Evolutionary conservation across 192 early-diverging fungal species (phyloP).

Genomic region (Gamsiella multidivaricata): DNA sequence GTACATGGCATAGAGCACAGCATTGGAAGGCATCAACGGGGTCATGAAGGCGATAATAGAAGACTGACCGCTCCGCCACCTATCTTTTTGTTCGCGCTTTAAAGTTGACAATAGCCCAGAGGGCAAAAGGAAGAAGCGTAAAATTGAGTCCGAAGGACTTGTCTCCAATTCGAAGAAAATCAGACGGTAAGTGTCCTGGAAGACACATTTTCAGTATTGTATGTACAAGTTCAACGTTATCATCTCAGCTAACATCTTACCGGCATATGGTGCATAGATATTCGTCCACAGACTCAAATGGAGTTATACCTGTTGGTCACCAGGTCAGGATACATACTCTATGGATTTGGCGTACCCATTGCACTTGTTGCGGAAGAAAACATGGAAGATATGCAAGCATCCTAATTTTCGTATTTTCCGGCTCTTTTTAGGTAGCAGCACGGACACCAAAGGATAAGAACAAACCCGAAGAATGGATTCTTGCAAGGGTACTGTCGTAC

Average conservation of each 20-base stretch:
- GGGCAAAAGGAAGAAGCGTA: slow-evolving; percentile 47
- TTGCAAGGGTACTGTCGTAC: slow-evolving; percentile 60
- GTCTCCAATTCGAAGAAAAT: slow-evolving; percentile 52
- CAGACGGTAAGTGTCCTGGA: slow-evolving; percentile 33
- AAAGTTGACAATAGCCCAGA: slow-evolving; percentile 35
- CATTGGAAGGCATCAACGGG: too few relatives aligned
- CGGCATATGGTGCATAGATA: slow-evolving; percentile 6
- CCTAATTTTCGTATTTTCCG: neutral
- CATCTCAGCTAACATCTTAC: neutral
- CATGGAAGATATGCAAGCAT: too few relatives aligned
- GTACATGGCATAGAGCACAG: too few relatives aligned
- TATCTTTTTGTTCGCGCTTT: neutral
- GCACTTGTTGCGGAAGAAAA: too few relatives aligned
- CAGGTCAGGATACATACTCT: slow-evolving; percentile 26
- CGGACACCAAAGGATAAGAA: slow-evolving; percentile 63
- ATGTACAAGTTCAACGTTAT: too few relatives aligned
- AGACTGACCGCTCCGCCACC: neutral
- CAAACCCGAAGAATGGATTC: slow-evolving; percentile 66
- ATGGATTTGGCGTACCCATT: too few relatives aligned
- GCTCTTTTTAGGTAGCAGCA: slow-evolving; percentile 57
- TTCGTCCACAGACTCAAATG: slow-evolving; percentile 36
- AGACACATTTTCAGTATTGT: too few relatives aligned
- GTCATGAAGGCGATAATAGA: too few relatives aligned
- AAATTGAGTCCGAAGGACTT: slow-evolving; percentile 49
- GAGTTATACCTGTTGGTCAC: slow-evolving; percentile 46